Conservation (phyloP, 1,284 basidiomycete species). For the Austroboletus niveus region DNA sequence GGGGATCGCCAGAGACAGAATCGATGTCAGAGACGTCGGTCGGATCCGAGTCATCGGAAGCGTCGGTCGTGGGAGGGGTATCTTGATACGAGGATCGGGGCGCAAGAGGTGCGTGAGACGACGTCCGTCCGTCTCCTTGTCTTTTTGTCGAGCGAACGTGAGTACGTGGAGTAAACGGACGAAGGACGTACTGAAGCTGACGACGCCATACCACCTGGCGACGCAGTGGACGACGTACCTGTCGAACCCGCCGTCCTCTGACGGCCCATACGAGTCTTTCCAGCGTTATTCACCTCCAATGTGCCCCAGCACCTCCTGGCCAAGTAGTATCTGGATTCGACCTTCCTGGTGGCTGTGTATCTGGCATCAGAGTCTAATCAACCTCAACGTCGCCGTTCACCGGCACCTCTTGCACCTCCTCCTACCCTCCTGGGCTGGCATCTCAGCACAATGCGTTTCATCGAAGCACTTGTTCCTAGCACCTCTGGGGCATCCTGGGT, state of each 20-base stretch:
- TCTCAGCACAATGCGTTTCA: too few relatives aligned
- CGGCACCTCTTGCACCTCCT: too few relatives aligned
- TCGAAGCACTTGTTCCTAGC: too few relatives aligned
- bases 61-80: conserved; percentile 61
- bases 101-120: conserved; percentile 77
- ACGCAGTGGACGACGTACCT: conserved; percentile 79
- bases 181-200: conserved; percentile 63
- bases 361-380: too few relatives aligned
- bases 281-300: too few relatives aligned
- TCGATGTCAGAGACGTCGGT: conserved; percentile 21
- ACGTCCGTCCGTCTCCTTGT: conserved; percentile 61
- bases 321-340: too few relatives aligned
- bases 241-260: conserved; percentile 60
- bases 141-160: conserved; percentile 35
- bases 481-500: too few relatives aligned
- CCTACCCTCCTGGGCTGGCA: too few relatives aligned
- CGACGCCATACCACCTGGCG: conserved; percentile 72
- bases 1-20: conserved; percentile 11
- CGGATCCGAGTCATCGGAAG: conserved; percentile 17
- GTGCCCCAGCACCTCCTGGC: too few relatives aligned
- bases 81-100: conserved; percentile 45
- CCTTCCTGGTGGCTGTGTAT: too few relatives aligned
- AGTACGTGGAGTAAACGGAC: too few relatives aligned
- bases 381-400: too few relatives aligned
- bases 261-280: conserved; percentile 67